Evolutionary conservation across 352 stramenopile genomes (phyloP), one percentile per base, ranked within the genome.

Genomic region (Plasmopara viticola): DNA sequence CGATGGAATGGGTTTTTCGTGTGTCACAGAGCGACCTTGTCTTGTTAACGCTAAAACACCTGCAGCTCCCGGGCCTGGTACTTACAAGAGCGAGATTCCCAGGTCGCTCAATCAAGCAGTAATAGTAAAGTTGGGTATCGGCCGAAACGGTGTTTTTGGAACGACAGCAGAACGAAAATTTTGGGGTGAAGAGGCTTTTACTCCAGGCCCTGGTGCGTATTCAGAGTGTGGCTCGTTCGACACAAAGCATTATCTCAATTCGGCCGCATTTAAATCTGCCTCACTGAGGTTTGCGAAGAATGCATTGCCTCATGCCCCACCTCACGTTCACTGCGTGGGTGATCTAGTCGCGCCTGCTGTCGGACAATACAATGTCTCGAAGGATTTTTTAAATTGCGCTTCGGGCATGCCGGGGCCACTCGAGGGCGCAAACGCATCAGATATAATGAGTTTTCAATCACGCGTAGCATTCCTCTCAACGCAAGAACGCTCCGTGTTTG

Each of bases 111-210:
- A 75, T n/a, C 62, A 79, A 12, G 29, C 64, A 6, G 70, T 87
- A 17, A 68, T 67, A 58, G 53, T 63, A 4, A 75, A 74, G 33
- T 59, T 81, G 9, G 66, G 62, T 7, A 68, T 89, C 14, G 80
- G 80, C 2, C 74, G 80, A 39, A 79, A 81, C 41, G 78, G 80
- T 28, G 67, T 86, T 14, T 90, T 90, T 54, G 80, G 80, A n/a
- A 78, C 78, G 10, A 90, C 69, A 2, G 81, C 80, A 1, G 77
- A 87, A 54, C 71, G 80, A n/a, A 72, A 79, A 35, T 62, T 90
- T 5, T 90, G 78, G 80, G 74, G 74, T 6, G 62, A 71, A 3
- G 60, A 86, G 4, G 73, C 77, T 10, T 53, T 68, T 17, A 82
- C 66, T 1, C 80, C 79, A 5, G 77, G 73, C 2, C 79, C 79